Percentiles rank a stretch among this genome's conserved stretches.
Conservation (phyloP, 2,329 filamentous ascomycete genomes). For the Ophiostoma populinum region DNA sequence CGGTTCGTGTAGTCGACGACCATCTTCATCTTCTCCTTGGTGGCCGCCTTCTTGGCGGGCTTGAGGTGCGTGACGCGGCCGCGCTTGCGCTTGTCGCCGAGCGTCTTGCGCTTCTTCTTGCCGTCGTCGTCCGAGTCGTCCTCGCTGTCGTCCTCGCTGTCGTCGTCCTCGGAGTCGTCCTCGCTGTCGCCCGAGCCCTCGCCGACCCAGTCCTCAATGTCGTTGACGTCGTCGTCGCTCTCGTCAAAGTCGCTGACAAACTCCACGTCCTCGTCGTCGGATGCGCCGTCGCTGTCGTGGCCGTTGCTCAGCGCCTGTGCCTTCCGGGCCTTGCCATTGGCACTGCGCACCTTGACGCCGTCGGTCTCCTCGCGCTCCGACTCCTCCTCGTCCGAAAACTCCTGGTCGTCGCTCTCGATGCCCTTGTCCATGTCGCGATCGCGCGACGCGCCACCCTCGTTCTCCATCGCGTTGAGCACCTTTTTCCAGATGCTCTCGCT, state of each 20-base stretch:
- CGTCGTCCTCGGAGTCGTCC: constrained; percentile 39
- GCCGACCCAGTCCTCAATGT: constrained; percentile 86
- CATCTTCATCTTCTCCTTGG: constrained; percentile 12
- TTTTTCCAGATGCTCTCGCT: constrained; percentile 95
- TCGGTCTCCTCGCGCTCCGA: constrained; percentile 53
- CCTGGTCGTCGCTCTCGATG: constrained; percentile 53
- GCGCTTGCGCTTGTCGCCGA: constrained; percentile 35
- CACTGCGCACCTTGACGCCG: constrained; percentile 16
- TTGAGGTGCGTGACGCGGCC: constrained; percentile 29
- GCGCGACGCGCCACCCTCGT: constrained; percentile 62
- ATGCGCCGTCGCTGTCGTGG: constrained; percentile 54
- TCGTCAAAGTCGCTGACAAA: constrained; percentile 87
- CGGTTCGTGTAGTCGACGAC: constrained; percentile 7
- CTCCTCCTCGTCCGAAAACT: constrained; percentile 39
- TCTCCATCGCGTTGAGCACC: constrained; percentile 79
- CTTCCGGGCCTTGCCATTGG: constrained; percentile 3
- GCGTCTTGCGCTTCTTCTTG: constrained; percentile 31
- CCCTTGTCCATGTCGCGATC: constrained; percentile 85
- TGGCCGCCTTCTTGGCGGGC: constrained; percentile 43
- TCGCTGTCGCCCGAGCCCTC: constrained; percentile 48
- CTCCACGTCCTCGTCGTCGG: constrained; percentile 58
- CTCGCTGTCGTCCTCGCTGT: constrained; percentile 39
- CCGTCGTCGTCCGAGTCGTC: constrained; percentile 34
- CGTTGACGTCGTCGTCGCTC: constrained; percentile 60
- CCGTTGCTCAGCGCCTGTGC: constrained; percentile 14